These are phyloP conservation scores for Talaromyces sp. DNA, from an alignment of 2,329 filamentous ascomycete species.

Conservation along the genomic window DNA sequence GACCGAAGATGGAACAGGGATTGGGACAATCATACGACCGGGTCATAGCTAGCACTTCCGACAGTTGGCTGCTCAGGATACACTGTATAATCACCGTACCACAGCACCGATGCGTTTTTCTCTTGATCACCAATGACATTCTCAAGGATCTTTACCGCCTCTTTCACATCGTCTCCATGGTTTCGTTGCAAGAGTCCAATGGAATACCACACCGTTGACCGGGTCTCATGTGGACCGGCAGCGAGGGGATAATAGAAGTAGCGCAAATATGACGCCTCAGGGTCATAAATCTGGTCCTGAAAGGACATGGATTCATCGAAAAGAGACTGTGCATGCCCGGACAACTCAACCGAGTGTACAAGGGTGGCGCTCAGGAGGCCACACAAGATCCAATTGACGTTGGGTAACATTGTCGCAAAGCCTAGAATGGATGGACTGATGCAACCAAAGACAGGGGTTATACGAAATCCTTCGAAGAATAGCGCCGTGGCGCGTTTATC, in stretches of 20 bases:
- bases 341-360: conserved; percentile 6
- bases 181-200: conserved; percentile 55
- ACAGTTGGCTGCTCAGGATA: conserved; percentile 51
- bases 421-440: not conserved
- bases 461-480: not conserved
- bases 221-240: conserved; percentile 52
- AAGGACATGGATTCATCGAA: conserved; percentile 51
- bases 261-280: conserved; percentile 46
- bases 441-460: not conserved
- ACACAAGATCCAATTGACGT: conserved; percentile 6
- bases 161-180: conserved; percentile 43
- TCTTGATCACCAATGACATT: conserved; percentile 53
- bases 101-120: conserved; percentile 49
- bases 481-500: not conserved
- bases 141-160: conserved; percentile 51
- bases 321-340: conserved; percentile 33
- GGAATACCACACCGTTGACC: conserved; percentile 56
- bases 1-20: not conserved
- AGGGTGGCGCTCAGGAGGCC: conserved; percentile 6
- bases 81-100: conserved; percentile 40
- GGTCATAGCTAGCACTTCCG: conserved; percentile 47
- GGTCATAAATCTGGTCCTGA: conserved; percentile 54
- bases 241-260: conserved; percentile 39
- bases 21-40: conserved; percentile 17
- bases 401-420: conserved; percentile 4